phyloP scores from a whole-genome alignment of 495 filamentous ascomycete species.

The Aspergillus sclerotiicarbonarius region DNA sequence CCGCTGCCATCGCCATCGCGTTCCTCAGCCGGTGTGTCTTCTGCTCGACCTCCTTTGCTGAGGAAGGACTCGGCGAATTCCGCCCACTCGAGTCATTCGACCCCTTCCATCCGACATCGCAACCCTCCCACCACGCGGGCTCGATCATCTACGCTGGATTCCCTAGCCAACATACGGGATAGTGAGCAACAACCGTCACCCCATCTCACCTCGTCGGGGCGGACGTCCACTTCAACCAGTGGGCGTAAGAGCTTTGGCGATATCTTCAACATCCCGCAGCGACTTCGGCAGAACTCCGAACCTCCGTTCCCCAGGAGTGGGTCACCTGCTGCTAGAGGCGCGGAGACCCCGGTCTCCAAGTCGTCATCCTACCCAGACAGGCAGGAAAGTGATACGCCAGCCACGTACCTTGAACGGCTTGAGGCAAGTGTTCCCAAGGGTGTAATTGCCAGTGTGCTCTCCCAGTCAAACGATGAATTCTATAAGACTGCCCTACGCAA shows the following conservation, averaged over 20 bases:
- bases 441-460: conserved; percentile 75
- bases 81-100: conserved; percentile 67
- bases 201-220: conserved; percentile 55
- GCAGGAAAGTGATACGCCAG: conserved; percentile 85
- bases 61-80: conserved; percentile 66
- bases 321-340: conserved; percentile 49
- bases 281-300: conserved; percentile 76
- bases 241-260: conserved; percentile 89
- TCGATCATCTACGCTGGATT: conserved; percentile 88
- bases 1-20: conserved; percentile 58
- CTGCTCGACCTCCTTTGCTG: conserved; percentile 42
- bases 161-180: conserved; percentile 55
- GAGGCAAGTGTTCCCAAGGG: conserved; percentile 76
- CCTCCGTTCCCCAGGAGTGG: conserved; percentile 60
- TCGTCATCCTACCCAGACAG: conserved; percentile 73
- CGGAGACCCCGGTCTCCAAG: conserved; percentile 67
- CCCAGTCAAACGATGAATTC: conserved; percentile 82
- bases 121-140: conserved; percentile 42
- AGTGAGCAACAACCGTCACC: conserved; percentile 58
- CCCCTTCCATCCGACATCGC: conserved; percentile 54
- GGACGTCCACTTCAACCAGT: conserved; percentile 77
- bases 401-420: conserved; percentile 78
- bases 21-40: conserved; percentile 44
- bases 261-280: conserved; percentile 69
- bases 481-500: conserved; percentile 78